Base-by-base conservation (phyloP, 768 basidiomycete species). In the Hydnum rufescens region DNA sequence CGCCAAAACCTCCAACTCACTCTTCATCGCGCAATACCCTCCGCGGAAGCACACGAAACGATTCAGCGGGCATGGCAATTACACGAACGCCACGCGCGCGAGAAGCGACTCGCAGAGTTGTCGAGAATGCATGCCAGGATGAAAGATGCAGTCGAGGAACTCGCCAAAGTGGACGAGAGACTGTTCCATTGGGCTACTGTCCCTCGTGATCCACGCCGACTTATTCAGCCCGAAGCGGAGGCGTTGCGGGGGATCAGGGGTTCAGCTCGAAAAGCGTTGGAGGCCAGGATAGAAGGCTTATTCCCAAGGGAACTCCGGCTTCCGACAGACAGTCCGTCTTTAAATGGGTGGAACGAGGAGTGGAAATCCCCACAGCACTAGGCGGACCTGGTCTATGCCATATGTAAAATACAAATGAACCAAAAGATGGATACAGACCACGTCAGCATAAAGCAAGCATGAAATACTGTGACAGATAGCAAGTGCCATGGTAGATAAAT, bases 1-100 rank as follows among this genome's bases (percentile, higher is more conserved):
- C 49, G 49, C 32, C 32, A 6, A 16, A 50, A 50, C 49, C 49
- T 50, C 29, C 6, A 29, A 16, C 18, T 34, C 48, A 79, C 85
- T 5, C 67, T 96, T 16, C 78, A 83, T 58, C 74, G 73, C 51
- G 85, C 85, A n/a, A 81, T 95, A 50, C 86, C 87, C 8, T 86
- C 85, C 2, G 74, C 72, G 3, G 88, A 93, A 64, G 88, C 85
- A 0, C 87, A 95, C 67, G 75, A 88, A 57, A 95, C 88, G 2
- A 89, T 95, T 51, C 81, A 87, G 57, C 77, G 90, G 30, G 90
- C 90, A 3, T 96, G 84, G 83, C 68, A 79, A 50, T 72, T 96
- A 6, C 78, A 87, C 66, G 72, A 75, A 57, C 74, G 90, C 29
- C 79, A 84, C 60, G 55, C 78, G 34, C 76, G 90, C 39, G 76